Percentiles rank a stretch among this genome's conserved stretches.
phyloP scores from a whole-genome alignment of 1,284 basidiomycete species.

The Fomitopsis betulina region DNA sequence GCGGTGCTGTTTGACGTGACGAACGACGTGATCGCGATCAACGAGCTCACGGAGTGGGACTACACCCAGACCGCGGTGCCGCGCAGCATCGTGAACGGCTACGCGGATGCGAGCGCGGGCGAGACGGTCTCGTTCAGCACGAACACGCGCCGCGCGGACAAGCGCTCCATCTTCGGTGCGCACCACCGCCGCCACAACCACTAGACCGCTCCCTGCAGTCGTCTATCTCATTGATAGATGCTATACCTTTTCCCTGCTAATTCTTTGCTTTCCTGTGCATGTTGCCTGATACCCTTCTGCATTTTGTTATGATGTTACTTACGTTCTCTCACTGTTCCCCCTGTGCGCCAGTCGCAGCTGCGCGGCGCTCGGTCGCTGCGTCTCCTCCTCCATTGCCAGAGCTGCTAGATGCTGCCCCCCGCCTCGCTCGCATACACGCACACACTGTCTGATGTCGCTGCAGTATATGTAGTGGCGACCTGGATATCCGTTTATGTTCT shows the following conservation, averaged over 20 bases:
- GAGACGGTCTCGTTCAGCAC: constrained; percentile 18
- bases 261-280: neutral
- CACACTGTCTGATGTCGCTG: neutral
- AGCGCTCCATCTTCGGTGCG: constrained; percentile 4
- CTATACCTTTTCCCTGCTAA: neutral
- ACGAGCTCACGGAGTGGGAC: constrained; percentile 21
- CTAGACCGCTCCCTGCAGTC: neutral
- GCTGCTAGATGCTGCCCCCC: neutral
- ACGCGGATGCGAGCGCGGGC: constrained; percentile 15
- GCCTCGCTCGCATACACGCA: neutral
- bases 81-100: constrained; percentile 22
- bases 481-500: too few relatives aligned
- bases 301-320: neutral
- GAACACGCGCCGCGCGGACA: constrained; percentile 7
- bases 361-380: neutral
- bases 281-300: neutral
- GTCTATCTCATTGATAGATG: neutral
- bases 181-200: constrained; percentile 11
- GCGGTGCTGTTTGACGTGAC: constrained; percentile 23
- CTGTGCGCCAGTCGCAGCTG: neutral
- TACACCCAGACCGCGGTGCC: constrained; percentile 18
- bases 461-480: too few relatives aligned
- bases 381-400: neutral
- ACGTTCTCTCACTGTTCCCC: neutral
- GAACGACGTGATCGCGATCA: constrained; percentile 23